Base-by-base conservation (phyloP, 495 filamentous ascomycete species). In the Penicillium psychrofluorescens region DNA sequence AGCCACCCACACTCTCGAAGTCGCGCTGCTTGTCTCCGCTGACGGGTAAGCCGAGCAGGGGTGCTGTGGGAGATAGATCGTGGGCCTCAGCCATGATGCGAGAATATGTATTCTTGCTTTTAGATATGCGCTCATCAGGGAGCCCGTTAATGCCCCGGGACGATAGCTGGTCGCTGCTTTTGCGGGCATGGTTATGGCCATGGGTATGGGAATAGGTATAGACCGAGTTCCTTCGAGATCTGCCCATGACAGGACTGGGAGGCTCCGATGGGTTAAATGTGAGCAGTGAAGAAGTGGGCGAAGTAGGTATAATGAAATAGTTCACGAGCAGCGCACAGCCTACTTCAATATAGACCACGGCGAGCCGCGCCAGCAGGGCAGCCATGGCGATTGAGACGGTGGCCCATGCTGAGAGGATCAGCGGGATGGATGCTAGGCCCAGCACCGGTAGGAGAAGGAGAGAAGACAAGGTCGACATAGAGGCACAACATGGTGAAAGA, bases 1-100 rank as follows among this genome's bases (percentile, higher is more conserved):
- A 90, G 1, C 88, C 88, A 10, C 88, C 88, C 3, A 94, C 74
- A n/a, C 86, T 88, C 65, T 94, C 88, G 52, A 84, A 94, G 63
- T 94, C 88, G 6, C 87, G 73, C 40, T 75, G 71, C 14, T 75
- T 52, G 38, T 68, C 56, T 9, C 59, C 58, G 52, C 64, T 63
- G 34, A 64, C 52, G 9, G 68, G 61, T 6, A 63, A 46, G 27
- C 57, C 61, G 22, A 64, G 51, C 11, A 53, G 50, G 8, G 56
- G 11, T 9, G 51, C 40, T 9, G 51, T 29, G 7, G 54, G 40
- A 8, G 39, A 44, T 13, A 53, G 35, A 11, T 44, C 10, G 37
- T 55, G 57, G 6, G 57, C 57, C 29, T 55, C 51, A 14, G 44
- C 37, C 57, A 61, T 55, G 35, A 43, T 57, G 8, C 37, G 44